phyloP scores from a whole-genome alignment of 1,284 basidiomycete genomes.

The Thecaphora frezii region DNA sequence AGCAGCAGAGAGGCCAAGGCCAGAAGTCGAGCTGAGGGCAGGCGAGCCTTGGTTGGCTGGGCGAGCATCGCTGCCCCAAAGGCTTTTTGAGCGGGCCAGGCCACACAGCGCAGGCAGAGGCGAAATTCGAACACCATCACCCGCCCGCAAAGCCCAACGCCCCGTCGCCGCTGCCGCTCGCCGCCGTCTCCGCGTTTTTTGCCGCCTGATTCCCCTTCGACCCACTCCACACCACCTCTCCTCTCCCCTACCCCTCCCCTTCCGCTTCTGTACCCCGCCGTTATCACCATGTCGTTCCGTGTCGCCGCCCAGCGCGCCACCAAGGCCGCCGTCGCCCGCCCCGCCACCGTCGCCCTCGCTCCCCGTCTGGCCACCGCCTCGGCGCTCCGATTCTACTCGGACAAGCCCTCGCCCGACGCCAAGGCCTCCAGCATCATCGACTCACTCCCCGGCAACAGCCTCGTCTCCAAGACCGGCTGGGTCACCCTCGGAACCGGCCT shows the following conservation, averaged over 20 bases:
- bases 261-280: neutral
- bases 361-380: constrained; percentile 22
- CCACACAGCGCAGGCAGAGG: too few species aligned
- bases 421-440: constrained; percentile 89
- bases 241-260: constrained; percentile 8
- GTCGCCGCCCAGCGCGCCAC: constrained; percentile 33
- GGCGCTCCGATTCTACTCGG: constrained; percentile 49
- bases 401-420: constrained; percentile 69
- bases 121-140: too few species aligned
- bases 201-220: too few species aligned
- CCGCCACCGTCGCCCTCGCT: constrained; percentile 20
- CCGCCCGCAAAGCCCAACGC: too few species aligned
- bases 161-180: constrained; percentile 5
- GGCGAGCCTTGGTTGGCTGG: too few species aligned
- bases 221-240: constrained; percentile 6
- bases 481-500: constrained; percentile 88
- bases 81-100: too few species aligned
- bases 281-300: constrained; percentile 30
- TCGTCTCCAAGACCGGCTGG: constrained; percentile 89
- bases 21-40: too few species aligned
- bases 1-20: too few species aligned
- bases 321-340: constrained; percentile 38
- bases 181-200: too few species aligned
- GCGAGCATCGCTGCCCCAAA: too few species aligned
- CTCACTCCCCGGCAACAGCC: constrained; percentile 84